Percentiles rank a stretch among this genome's conserved stretches.
phyloP scores from a whole-genome alignment of 2,329 filamentous ascomycete species.

The Cladobotryum mycophilum region DNA sequence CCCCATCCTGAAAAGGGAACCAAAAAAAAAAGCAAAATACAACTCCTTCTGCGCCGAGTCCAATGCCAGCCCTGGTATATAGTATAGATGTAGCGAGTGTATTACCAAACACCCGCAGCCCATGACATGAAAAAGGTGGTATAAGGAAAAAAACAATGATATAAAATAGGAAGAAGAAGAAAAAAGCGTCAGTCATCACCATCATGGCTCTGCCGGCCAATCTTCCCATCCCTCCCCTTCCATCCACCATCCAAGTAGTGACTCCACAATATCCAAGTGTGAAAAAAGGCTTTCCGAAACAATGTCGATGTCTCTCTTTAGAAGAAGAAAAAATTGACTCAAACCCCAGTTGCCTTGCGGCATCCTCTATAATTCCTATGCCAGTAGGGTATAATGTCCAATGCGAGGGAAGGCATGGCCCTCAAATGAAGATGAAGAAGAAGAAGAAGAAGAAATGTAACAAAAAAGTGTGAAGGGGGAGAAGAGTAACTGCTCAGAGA shows the following conservation, averaged over 20 bases:
- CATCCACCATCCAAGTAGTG: constrained; percentile 10
- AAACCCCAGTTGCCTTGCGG: constrained; percentile 31
- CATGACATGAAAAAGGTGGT: constrained; percentile 2
- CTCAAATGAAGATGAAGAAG: constrained; percentile 12
- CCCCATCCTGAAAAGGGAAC: not conserved
- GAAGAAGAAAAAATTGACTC: constrained; percentile 1
- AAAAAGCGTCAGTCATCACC: constrained; percentile 9
- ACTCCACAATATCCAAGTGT: constrained; percentile 10
- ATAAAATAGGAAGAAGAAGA: constrained; percentile 1
- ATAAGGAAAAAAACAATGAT: not conserved
- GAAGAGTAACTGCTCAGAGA: constrained; percentile 6
- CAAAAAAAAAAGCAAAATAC: not conserved
- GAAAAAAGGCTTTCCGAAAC: constrained; percentile 21
- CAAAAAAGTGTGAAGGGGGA: not conserved
- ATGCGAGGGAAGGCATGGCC: constrained; percentile 19
- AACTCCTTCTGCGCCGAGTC: constrained; percentile 9
- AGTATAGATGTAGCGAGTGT: constrained; percentile 10
- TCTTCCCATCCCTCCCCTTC: not conserved
- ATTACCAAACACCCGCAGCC: constrained; percentile 1
- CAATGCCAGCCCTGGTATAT: constrained; percentile 16
- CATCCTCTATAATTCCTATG: constrained; percentile 31
- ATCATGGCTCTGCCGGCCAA: not conserved
- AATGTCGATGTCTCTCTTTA: constrained; percentile 21
- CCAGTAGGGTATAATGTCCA: constrained; percentile 25
- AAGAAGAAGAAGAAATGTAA: constrained; percentile 4